A percentile compares a stretch with the other conserved stretches of the same genome.
These are phyloP conservation scores for Chenopodium berlandieri DNA, from an alignment of 148 eudicot genomes.

Conservation along the genomic window DNA sequence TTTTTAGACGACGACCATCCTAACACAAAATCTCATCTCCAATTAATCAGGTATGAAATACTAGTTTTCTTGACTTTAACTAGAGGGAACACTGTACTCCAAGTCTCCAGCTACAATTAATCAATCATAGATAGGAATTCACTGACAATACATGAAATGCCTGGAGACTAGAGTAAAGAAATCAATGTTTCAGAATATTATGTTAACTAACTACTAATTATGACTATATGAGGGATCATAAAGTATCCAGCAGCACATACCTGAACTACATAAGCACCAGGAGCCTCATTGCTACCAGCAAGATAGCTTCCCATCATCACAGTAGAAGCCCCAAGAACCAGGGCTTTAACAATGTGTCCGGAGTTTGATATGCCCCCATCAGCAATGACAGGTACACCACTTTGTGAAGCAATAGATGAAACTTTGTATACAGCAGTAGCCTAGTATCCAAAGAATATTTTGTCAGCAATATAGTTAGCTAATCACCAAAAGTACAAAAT, in stretches of 20 bases:
- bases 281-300: constrained; percentile 96
- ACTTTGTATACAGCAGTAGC: constrained; percentile 97
- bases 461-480: not conserved
- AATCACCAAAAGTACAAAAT: not conserved
- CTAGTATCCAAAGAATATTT: constrained; percentile 33
- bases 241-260: constrained; percentile 25
- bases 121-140: not conserved
- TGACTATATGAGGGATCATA: no score
- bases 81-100: not conserved
- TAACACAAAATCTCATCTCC: constrained; percentile 17
- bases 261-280: constrained; percentile 73
- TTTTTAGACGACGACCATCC: constrained; percentile 76
- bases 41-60: not conserved
- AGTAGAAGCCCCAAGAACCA: constrained; percentile 88
- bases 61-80: not conserved
- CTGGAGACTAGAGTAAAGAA: not conserved
- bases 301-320: constrained; percentile 99
- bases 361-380: constrained; percentile 97
- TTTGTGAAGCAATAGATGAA: constrained; percentile 64
- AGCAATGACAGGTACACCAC: constrained; percentile 84
- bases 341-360: constrained; percentile 90
- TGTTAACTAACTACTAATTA: no score
- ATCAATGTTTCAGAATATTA: no score
- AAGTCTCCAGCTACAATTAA: no score
- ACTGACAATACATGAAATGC: not conserved